These are phyloP conservation scores for Pestalotiopsis sp. DNA, from an alignment of 2,329 filamentous ascomycete genomes.

Conservation along the genomic window DNA sequence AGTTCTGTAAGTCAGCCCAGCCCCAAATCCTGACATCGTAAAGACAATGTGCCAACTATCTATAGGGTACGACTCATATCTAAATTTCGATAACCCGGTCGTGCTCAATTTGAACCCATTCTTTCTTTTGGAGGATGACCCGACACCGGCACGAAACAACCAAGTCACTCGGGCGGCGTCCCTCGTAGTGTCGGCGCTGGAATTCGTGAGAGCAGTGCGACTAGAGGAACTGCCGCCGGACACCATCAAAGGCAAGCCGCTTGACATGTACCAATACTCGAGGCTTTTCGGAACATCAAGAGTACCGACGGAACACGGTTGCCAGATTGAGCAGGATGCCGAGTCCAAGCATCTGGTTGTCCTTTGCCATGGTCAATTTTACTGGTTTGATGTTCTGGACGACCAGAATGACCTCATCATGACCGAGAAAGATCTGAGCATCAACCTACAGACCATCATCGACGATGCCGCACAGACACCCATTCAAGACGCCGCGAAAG, in stretches of 20 bases:
- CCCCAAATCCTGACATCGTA: constrained; percentile 18
- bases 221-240: constrained; percentile 93
- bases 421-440: constrained; percentile 88
- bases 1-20: constrained; percentile 76
- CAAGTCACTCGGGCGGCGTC: constrained; percentile 95
- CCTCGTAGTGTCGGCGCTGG: constrained; percentile 83
- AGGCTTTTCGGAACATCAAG: constrained; percentile 92
- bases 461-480: constrained; percentile 88
- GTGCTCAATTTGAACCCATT: constrained; percentile 98
- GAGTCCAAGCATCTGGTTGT: constrained; percentile 93
- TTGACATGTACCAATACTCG: constrained; percentile 99
- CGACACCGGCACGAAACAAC: constrained; percentile 92
- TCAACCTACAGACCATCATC: constrained; percentile 90
- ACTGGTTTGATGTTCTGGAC: constrained; percentile 98
- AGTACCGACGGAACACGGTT: constrained; percentile 91
- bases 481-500: constrained; percentile 93
- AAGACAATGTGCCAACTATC: background rate
- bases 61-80: constrained; percentile 95
- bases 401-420: constrained; percentile 95
- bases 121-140: constrained; percentile 95
- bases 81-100: constrained; percentile 97
- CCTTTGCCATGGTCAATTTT: constrained; percentile 92
- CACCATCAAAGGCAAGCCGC: constrained; percentile 76
- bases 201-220: constrained; percentile 89
- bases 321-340: constrained; percentile 92